Evolutionary conservation across 495 filamentous ascomycete species (phyloP).

Genomic region (Parathielavia hyrcaniae): DNA sequence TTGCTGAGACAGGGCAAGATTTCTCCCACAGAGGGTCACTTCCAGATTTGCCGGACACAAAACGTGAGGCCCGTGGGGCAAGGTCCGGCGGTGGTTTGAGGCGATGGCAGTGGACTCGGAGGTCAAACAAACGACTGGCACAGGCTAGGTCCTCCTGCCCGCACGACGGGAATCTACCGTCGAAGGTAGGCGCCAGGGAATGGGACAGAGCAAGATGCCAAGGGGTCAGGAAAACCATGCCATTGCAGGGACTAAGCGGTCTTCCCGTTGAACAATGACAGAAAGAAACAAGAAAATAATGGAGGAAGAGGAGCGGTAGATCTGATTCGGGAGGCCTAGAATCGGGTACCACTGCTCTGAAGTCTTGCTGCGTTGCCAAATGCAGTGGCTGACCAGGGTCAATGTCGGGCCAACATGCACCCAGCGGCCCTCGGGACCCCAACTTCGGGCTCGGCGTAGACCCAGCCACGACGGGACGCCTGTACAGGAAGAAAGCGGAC

Average conservation of each 20-base stretch:
- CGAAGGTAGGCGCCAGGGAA: slow-evolving; percentile 13
- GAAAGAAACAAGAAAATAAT: slow-evolving; percentile 34
- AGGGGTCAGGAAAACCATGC: slow-evolving; percentile 39
- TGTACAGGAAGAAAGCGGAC: no score
- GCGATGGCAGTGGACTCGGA: no score
- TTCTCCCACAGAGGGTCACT: slow-evolving; percentile 7
- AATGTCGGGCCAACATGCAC: no score
- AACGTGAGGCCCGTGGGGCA: slow-evolving; percentile 1
- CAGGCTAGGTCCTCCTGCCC: slow-evolving; percentile 29
- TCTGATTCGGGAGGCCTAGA: slow-evolving; percentile 33
- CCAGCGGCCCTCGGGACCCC: no score
- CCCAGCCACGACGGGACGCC: no score
- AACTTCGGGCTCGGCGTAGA: no score
- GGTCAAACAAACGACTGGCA: slow-evolving; percentile 30
- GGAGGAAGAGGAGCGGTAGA: slow-evolving; percentile 33
- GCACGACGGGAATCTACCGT: slow-evolving; percentile 23
- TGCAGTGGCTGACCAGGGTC: no score
- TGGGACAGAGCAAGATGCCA: slow-evolving; percentile 21
- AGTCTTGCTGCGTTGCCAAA: no score
- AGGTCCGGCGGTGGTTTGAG: slow-evolving; percentile 22
- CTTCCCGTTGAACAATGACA: slow-evolving; percentile 30
- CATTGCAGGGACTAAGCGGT: slow-evolving; percentile 37
- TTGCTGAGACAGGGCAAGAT: not conserved
- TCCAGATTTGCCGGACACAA: not conserved
- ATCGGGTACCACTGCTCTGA: no score